Conservation (phyloP, 768 basidiomycete species). For the Rhizopogon vulgaris region DNA sequence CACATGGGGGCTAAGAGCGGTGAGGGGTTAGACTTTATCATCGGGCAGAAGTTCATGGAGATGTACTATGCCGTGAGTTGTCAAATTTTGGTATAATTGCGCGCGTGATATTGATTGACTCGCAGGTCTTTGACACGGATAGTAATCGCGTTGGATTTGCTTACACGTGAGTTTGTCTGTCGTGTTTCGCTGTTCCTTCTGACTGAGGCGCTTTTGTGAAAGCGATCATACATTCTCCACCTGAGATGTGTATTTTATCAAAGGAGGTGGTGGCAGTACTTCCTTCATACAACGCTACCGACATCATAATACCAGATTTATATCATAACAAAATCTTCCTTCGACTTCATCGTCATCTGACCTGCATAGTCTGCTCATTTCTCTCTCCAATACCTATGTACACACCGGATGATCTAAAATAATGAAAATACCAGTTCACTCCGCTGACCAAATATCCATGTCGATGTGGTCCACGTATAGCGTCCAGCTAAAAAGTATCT, state of each 20-base stretch:
- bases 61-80: conserved; percentile 2
- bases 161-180: conserved; percentile 14
- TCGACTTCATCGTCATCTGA: too few species aligned
- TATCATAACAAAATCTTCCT: too few species aligned
- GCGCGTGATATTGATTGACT: background rate
- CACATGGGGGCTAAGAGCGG: conserved; percentile 1
- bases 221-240: conserved; percentile 18
- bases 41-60: conserved; percentile 5
- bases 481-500: too few species aligned
- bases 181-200: background rate
- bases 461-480: too few species aligned
- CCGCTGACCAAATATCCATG: too few species aligned
- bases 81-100: background rate
- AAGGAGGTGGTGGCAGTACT: background rate
- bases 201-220: background rate
- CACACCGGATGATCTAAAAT: too few species aligned
- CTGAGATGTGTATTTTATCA: conserved; percentile 3
- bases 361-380: too few species aligned
- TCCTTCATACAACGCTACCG: background rate
- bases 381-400: too few species aligned
- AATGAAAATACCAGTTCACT: too few species aligned
- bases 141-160: conserved; percentile 14
- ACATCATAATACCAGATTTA: too few species aligned
- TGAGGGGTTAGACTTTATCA: background rate
- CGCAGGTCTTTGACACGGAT: conserved; percentile 17